phyloP scores from a whole-genome alignment of 345 rosid genomes.

The Linum lewisii region DNA sequence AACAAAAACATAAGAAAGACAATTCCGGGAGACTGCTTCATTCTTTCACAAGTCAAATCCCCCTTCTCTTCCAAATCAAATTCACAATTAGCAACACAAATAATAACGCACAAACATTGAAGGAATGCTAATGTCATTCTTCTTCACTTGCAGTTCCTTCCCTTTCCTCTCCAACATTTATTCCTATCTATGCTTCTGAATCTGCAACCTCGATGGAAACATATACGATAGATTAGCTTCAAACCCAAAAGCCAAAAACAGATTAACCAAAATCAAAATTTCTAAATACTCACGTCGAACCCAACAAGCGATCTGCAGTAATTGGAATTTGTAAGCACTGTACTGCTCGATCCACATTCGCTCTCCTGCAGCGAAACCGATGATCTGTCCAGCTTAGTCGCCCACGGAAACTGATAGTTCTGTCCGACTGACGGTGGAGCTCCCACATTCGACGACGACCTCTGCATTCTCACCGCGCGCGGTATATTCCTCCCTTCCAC shows the following conservation, averaged over 20 bases:
- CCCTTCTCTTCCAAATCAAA: no score
- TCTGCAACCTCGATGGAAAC: neutral
- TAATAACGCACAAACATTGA: no score
- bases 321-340: conserved; percentile 1
- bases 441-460: conserved; percentile 2
- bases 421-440: neutral
- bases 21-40: no score
- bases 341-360: conserved; percentile 2
- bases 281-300: neutral
- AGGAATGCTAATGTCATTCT: no score
- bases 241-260: neutral
- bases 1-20: no score
- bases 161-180: neutral
- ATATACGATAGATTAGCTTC: neutral
- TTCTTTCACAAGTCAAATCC: no score
- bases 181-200: neutral
- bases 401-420: conserved; percentile 1
- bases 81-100: no score
- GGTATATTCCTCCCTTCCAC: conserved; percentile 5
- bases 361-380: conserved; percentile 6
- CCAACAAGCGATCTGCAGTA: conserved; percentile 5
- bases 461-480: conserved; percentile 1
- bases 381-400: conserved; percentile 3
- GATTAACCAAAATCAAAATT: neutral
- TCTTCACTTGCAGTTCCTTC: no score